These are phyloP conservation scores for Aspergillus pseudoviridinutans DNA, from an alignment of 2,329 filamentous ascomycete species.

Conservation along the genomic window DNA sequence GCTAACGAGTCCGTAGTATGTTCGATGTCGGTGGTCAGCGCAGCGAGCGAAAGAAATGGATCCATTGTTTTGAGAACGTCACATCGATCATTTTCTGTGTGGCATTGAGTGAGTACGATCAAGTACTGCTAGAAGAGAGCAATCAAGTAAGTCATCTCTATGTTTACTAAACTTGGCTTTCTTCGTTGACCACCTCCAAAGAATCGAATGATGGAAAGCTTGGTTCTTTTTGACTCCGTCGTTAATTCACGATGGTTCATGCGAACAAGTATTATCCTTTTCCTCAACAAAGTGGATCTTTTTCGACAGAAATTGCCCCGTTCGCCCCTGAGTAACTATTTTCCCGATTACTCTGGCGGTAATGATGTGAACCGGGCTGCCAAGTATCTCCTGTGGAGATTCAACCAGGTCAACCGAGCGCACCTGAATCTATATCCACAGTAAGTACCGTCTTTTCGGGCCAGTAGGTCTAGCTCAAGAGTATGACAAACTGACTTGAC, in stretches of 20 bases:
- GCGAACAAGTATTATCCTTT: conserved; percentile 96
- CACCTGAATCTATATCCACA: conserved; percentile 97
- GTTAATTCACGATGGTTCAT: conserved; percentile 99
- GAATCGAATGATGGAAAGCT: conserved; percentile 99
- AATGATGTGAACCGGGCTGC: conserved; percentile 97
- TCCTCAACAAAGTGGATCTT: conserved; percentile 97
- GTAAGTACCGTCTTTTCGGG: conserved; percentile 56
- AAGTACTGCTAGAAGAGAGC: conserved; percentile 92
- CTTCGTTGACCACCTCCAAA: conserved; percentile 35
- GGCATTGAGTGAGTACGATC: conserved; percentile 95
- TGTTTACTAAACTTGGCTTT: conserved; percentile 5
- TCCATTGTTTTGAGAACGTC: conserved; percentile 99
- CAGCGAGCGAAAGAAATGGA: conserved; percentile 99
- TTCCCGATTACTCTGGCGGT: conserved; percentile 94
- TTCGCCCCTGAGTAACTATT: conserved; percentile 90
- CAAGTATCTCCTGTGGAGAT: conserved; percentile 96
- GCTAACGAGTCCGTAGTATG: conserved; percentile 62
- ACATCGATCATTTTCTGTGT: conserved; percentile 99
- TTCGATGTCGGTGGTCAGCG: conserved; percentile 97
- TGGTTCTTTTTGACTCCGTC: conserved; percentile 94
- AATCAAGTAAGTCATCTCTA: conserved; percentile 67
- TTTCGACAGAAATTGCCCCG: conserved; percentile 92
- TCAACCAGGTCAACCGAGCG: conserved; percentile 96
- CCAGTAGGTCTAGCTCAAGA: background rate
- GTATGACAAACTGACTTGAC: conserved; percentile 8